Evolutionary conservation across 2,329 filamentous ascomycete species (phyloP).

Genomic region (Scortechinia acanthostroma): DNA sequence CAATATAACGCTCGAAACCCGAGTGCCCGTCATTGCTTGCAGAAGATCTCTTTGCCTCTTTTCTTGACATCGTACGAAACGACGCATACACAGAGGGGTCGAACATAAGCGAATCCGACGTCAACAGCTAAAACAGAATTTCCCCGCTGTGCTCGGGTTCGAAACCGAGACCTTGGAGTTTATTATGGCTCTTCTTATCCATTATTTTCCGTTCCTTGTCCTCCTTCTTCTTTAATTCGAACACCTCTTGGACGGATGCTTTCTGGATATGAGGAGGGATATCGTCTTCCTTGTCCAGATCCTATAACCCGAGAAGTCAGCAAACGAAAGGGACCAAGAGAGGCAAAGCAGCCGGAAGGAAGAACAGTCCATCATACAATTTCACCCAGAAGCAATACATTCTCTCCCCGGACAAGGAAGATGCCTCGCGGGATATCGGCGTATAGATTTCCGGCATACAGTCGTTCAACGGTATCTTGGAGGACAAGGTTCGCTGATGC

Average conservation of each 20-base stretch:
- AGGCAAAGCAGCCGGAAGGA: too few relatives aligned
- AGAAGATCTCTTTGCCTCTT: too few relatives aligned
- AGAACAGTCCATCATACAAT: conserved; percentile 35
- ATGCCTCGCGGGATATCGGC: conserved; percentile 57
- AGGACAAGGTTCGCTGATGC: conserved; percentile 56
- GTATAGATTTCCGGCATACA: conserved; percentile 54
- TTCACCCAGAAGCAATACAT: conserved; percentile 60
- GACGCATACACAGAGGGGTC: too few relatives aligned
- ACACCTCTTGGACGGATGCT: conserved; percentile 40
- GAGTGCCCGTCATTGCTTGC: too few relatives aligned
- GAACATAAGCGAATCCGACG: too few relatives aligned
- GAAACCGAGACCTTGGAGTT: conserved; percentile 49
- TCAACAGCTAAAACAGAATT: background rate
- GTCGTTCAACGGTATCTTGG: conserved; percentile 58
- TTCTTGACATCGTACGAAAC: too few relatives aligned
- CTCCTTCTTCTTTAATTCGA: conserved; percentile 46
- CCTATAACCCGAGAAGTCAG: conserved; percentile 15
- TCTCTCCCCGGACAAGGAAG: conserved; percentile 63
- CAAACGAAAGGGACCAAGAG: background rate
- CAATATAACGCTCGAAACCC: too few relatives aligned
- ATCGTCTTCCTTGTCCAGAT: conserved; percentile 64
- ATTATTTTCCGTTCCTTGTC: conserved; percentile 40
- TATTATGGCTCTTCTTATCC: conserved; percentile 44
- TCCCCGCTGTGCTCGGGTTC: conserved; percentile 39
- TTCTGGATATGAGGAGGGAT: conserved; percentile 36